Conservation (phyloP, 495 filamentous ascomycete genomes). For the Parachaetomium inaequale region DNA sequence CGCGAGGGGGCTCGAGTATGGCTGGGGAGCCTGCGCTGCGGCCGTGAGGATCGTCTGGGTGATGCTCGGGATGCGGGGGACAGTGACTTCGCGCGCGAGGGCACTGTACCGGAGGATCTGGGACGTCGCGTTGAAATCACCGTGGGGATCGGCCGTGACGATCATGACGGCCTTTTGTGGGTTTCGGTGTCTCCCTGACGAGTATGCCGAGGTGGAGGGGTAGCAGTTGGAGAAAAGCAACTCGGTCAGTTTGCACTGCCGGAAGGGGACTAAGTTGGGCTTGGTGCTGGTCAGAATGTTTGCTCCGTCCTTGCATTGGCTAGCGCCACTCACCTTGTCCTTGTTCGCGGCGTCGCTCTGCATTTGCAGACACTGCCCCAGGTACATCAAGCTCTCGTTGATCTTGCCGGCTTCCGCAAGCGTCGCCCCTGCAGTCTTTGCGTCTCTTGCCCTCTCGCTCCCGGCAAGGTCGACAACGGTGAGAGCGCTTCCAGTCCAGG, state of each 20-base stretch:
- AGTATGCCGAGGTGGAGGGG: slow-evolving; percentile 56
- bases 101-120: slow-evolving; percentile 96
- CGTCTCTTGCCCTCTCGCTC: slow-evolving; percentile 87
- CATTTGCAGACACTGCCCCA: slow-evolving; percentile 96
- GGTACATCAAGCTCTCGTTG: slow-evolving; percentile 96
- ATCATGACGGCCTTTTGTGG: slow-evolving; percentile 93
- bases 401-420: slow-evolving; percentile 96
- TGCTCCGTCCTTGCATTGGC: background rate
- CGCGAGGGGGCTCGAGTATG: slow-evolving; percentile 33
- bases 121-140: slow-evolving; percentile 94
- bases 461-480: slow-evolving; percentile 93
- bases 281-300: slow-evolving; percentile 23
- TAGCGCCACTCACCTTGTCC: slow-evolving; percentile 60
- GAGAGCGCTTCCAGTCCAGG: slow-evolving; percentile 76
- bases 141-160: slow-evolving; percentile 88
- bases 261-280: slow-evolving; percentile 81
- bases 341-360: slow-evolving; percentile 74
- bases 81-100: slow-evolving; percentile 86
- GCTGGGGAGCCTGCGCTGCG: slow-evolving; percentile 25
- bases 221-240: slow-evolving; percentile 95
- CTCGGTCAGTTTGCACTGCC: slow-evolving; percentile 96
- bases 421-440: slow-evolving; percentile 88
- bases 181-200: slow-evolving; percentile 41
- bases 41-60: slow-evolving; percentile 43
- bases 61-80: slow-evolving; percentile 79